Evolutionary conservation across 441 rosid species (phyloP).

Genomic region (Macaranga tanarius): DNA sequence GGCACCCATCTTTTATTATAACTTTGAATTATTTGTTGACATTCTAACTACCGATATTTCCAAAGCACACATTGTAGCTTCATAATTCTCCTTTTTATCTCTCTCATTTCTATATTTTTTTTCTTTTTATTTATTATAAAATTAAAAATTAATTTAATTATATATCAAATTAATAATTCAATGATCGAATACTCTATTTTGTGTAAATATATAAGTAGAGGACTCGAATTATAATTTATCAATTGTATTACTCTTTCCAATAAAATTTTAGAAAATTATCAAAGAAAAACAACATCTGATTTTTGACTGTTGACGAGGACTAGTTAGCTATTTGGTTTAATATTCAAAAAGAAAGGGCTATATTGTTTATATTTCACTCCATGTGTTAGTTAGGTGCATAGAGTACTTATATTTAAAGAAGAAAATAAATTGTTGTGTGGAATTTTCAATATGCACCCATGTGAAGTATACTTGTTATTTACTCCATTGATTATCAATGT

Average conservation of each 20-base stretch:
- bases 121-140: neutral
- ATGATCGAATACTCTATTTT: too few species aligned
- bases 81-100: neutral
- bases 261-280: too few species aligned
- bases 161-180: too few species aligned
- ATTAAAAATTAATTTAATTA: too few species aligned
- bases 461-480: neutral
- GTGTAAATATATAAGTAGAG: too few species aligned
- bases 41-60: neutral
- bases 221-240: too few species aligned
- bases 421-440: conserved; percentile 2
- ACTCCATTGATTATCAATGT: neutral
- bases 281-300: too few species aligned
- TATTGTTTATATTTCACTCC: neutral
- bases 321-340: neutral
- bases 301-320: too few species aligned
- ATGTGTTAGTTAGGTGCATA: neutral
- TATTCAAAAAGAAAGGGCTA: neutral
- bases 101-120: neutral
- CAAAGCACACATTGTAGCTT: neutral
- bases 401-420: neutral
- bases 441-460: conserved; percentile 7
- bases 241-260: too few species aligned
- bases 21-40: neutral
- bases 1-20: too few species aligned